These are phyloP conservation scores for Aethionema arabicum DNA, from an alignment of 345 rosid genomes.

Conservation along the genomic window DNA sequence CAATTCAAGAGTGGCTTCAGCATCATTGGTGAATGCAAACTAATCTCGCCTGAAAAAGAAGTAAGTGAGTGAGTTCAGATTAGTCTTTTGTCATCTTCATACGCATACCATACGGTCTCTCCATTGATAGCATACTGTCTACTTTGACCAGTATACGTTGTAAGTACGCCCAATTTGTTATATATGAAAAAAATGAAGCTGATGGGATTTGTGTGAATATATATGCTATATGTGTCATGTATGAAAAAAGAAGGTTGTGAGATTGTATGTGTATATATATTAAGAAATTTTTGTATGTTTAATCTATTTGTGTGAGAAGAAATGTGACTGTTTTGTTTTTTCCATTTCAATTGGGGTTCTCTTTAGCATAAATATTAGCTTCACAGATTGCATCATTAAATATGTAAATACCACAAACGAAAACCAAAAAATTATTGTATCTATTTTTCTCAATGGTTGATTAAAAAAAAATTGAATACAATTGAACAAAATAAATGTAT, in stretches of 20 bases:
- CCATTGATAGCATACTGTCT: slow-evolving; percentile 21
- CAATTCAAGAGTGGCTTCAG: slow-evolving; percentile 68
- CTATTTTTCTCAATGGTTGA: too few species aligned
- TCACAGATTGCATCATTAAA: slow-evolving; percentile 6
- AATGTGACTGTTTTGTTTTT: slow-evolving; percentile 5
- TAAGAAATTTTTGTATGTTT: slow-evolving; percentile 8
- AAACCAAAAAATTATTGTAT: too few species aligned
- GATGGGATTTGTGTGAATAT: slow-evolving; percentile 32
- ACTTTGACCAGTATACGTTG: slow-evolving; percentile 21
- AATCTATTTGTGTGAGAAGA: slow-evolving; percentile 17
- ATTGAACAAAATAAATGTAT: too few species aligned
- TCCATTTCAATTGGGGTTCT: not conserved
- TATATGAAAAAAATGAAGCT: slow-evolving; percentile 28
- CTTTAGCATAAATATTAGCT: slow-evolving; percentile 15
- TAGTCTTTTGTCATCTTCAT: slow-evolving; percentile 20
- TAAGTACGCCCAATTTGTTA: slow-evolving; percentile 29
- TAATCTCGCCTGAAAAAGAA: slow-evolving; percentile 5
- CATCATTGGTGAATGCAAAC: slow-evolving; percentile 31
- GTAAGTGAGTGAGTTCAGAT: slow-evolving; percentile 16
- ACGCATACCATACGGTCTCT: slow-evolving; percentile 28
- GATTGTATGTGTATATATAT: too few species aligned
- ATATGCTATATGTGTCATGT: slow-evolving; percentile 5
- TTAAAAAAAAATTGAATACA: too few species aligned
- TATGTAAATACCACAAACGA: too few species aligned
- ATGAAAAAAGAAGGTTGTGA: slow-evolving; percentile 1